Evolutionary conservation across 2,329 filamentous ascomycete genomes (phyloP).

Genomic region (Fusarium compactum): DNA sequence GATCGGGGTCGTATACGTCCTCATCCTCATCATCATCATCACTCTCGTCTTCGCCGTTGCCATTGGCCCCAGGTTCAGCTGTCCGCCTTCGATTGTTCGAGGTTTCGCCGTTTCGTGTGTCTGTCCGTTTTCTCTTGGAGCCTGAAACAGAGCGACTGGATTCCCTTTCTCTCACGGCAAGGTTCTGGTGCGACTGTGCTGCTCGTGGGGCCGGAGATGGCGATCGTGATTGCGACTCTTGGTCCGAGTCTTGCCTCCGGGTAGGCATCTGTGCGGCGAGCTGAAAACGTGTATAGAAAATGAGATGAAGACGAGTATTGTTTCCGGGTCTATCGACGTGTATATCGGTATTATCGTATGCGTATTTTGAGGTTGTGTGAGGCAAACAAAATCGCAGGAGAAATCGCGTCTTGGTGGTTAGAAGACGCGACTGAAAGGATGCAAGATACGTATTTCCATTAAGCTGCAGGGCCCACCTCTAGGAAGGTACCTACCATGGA

Average conservation of each 20-base stretch:
- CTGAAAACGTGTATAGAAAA: background rate
- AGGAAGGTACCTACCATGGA: background rate
- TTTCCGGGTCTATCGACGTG: background rate
- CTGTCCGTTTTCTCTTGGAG: conserved; percentile 51
- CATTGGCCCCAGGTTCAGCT: conserved; percentile 33
- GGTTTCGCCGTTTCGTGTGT: conserved; percentile 39
- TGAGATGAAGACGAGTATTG: background rate
- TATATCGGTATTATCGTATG: background rate
- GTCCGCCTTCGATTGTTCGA: conserved; percentile 46
- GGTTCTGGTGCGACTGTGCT: conserved; percentile 36
- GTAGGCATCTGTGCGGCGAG: conserved; percentile 44
- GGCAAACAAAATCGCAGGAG: conserved; percentile 2
- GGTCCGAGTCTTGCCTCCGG: conserved; percentile 36
- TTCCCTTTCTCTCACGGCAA: conserved; percentile 47
- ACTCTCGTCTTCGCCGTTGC: conserved; percentile 34
- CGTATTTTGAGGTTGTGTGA: background rate
- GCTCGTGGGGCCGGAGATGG: conserved; percentile 37
- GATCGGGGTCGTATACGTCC: conserved; percentile 82
- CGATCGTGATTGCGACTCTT: conserved; percentile 40
- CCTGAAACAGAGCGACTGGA: conserved; percentile 40
- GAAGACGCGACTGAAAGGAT: conserved; percentile 24
- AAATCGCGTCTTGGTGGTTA: conserved; percentile 21
- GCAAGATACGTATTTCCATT: conserved; percentile 2
- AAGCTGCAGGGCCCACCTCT: background rate
- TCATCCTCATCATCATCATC: conserved; percentile 14